Conservation (phyloP, 1,284 basidiomycete species). For the Abortiporus biennis region DNA sequence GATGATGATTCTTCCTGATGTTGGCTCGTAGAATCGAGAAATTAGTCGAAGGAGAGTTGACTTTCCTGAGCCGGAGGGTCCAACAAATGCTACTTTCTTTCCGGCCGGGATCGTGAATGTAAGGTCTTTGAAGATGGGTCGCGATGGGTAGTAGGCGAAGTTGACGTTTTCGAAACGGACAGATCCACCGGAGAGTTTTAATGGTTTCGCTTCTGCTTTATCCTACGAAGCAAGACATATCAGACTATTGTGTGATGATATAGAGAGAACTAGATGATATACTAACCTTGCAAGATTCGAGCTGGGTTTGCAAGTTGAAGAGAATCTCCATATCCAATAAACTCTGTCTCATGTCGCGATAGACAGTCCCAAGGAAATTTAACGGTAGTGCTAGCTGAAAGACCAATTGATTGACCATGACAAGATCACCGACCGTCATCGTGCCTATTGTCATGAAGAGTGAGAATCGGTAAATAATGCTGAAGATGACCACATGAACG, state of each 20-base stretch:
- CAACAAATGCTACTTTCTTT: conserved; percentile 94
- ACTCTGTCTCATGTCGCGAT: conserved; percentile 93
- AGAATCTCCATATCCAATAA: conserved; percentile 96
- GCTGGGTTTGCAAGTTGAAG: conserved; percentile 86
- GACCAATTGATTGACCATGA: conserved; percentile 99
- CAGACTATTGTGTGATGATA: not conserved
- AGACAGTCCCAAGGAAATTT: conserved; percentile 96
- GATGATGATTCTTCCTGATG: conserved; percentile 74
- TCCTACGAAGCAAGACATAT: conserved; percentile 41
- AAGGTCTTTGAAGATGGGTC: conserved; percentile 86
- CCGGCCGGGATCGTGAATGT: conserved; percentile 95
- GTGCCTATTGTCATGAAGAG: conserved; percentile 78
- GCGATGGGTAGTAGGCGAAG: conserved; percentile 87
- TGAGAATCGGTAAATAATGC: too few species aligned
- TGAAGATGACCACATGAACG: not conserved
- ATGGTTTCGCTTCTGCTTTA: conserved; percentile 58
- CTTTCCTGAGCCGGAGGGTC: conserved; percentile 97
- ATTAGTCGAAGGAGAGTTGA: conserved; percentile 95
- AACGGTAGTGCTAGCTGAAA: conserved; percentile 95
- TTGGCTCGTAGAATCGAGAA: conserved; percentile 91
- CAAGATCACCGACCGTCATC: conserved; percentile 97
- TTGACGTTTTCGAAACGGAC: conserved; percentile 92
- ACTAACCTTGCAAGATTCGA: conserved; percentile 63
- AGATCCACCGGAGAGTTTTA: conserved; percentile 74
- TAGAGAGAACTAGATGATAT: not conserved